Evolutionary conservation across 2,329 filamentous ascomycete species (phyloP).

Genomic region (Pleomassaria siparia): DNA sequence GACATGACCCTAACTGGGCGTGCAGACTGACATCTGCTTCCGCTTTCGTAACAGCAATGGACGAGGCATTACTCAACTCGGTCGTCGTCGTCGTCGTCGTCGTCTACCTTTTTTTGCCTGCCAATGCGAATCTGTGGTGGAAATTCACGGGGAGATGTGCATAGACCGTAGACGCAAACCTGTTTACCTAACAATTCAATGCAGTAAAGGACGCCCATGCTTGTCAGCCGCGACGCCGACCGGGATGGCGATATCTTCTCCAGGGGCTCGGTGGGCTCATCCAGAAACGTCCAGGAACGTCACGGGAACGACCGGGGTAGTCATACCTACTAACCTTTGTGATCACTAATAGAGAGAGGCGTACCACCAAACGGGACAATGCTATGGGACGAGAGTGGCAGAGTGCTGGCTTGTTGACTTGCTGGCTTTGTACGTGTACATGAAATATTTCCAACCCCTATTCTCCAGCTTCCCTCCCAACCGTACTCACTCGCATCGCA

Average conservation of each 20-base stretch:
- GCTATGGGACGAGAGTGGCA: not conserved
- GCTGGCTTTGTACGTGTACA: not conserved
- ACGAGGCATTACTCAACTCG: too few species aligned
- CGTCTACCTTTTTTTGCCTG: too few species aligned
- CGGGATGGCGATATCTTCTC: not conserved
- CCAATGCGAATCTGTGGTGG: too few species aligned
- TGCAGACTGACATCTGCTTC: too few species aligned
- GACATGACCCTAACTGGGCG: too few species aligned
- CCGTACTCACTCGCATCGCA: not conserved
- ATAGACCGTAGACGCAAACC: too few species aligned
- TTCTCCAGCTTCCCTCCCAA: not conserved
- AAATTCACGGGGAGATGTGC: too few species aligned
- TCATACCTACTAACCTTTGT: too few species aligned
- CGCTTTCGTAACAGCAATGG: too few species aligned
- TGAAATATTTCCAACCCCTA: conserved; percentile 2
- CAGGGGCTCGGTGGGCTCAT: not conserved
- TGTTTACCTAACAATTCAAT: too few species aligned
- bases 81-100: too few species aligned
- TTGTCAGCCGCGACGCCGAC: not conserved
- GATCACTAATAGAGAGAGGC: not conserved
- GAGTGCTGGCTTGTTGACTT: not conserved
- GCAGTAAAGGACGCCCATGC: too few species aligned
- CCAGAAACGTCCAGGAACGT: not conserved
- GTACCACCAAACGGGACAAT: not conserved
- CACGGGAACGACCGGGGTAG: not conserved